Conservation (phyloP, 1,284 basidiomycete species). For the Hemileia vastatrix region DNA sequence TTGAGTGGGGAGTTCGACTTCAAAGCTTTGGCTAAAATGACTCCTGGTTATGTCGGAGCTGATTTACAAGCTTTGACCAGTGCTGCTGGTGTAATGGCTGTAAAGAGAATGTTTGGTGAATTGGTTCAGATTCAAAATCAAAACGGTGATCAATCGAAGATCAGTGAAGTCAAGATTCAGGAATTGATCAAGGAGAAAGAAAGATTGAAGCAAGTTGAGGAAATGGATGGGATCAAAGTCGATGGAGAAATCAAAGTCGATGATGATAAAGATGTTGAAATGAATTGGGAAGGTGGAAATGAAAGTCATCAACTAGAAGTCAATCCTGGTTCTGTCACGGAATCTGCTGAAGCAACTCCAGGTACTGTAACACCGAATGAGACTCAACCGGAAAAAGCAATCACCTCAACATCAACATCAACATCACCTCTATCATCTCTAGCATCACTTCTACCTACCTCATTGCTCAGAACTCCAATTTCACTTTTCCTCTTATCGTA, state of each 20-base stretch:
- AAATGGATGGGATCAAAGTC: conserved; percentile 14
- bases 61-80: conserved; percentile 83
- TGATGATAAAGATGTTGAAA: neutral
- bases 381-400: neutral
- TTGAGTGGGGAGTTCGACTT: conserved; percentile 76
- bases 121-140: conserved; percentile 3
- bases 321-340: neutral
- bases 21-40: conserved; percentile 70
- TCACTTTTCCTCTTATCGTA: conserved; percentile 78
- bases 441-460: conserved; percentile 47
- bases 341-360: conserved; percentile 26
- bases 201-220: neutral
- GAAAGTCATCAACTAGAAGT: neutral
- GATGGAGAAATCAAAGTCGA: conserved; percentile 1
- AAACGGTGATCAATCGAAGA: conserved; percentile 8
- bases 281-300: neutral
- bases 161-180: conserved; percentile 3
- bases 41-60: conserved; percentile 93
- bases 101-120: conserved; percentile 81
- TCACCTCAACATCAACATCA: neutral
- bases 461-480: conserved; percentile 58
- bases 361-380: conserved; percentile 32
- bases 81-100: conserved; percentile 87
- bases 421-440: conserved; percentile 31
- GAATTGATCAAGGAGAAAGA: conserved; percentile 20